These are phyloP conservation scores for Tricladium varicosporioides DNA, from an alignment of 2,329 filamentous ascomycete species.

Conservation along the genomic window DNA sequence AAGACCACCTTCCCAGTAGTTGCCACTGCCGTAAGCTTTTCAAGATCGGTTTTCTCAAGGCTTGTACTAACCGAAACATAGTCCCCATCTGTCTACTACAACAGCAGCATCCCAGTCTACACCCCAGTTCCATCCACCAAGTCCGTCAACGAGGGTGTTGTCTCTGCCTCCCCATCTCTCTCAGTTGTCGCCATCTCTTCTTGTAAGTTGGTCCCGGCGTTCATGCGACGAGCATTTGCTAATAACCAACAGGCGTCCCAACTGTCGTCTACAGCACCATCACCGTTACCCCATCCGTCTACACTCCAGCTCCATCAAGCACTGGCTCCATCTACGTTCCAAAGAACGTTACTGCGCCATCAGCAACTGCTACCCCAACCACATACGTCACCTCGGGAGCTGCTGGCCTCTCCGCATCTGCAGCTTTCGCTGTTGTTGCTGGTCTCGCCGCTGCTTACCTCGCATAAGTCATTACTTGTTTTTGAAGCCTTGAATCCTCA, in stretches of 20 bases:
- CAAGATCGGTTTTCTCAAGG: not conserved
- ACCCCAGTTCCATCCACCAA: slow-evolving; percentile 9
- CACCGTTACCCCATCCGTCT: slow-evolving; percentile 24
- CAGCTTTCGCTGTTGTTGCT: slow-evolving; percentile 31
- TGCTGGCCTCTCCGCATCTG: slow-evolving; percentile 30
- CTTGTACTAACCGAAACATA: slow-evolving; percentile 14
- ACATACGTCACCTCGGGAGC: slow-evolving; percentile 28
- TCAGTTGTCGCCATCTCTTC: slow-evolving; percentile 25
- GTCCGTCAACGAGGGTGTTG: not conserved
- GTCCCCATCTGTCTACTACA: slow-evolving; percentile 16
- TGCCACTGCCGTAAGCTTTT: not conserved
- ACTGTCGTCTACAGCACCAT: slow-evolving; percentile 26
- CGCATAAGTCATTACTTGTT: slow-evolving; percentile 30
- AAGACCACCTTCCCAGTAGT: slow-evolving; percentile 24
- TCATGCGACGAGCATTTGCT: not conserved
- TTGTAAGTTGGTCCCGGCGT: slow-evolving; percentile 2
- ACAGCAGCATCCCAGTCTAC: slow-evolving; percentile 15
- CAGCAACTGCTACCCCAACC: slow-evolving; percentile 16
- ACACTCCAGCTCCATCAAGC: slow-evolving; percentile 10
- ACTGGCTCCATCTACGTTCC: slow-evolving; percentile 9
- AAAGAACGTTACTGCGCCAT: slow-evolving; percentile 19
- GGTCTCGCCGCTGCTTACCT: slow-evolving; percentile 32
- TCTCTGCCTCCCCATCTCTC: slow-evolving; percentile 19
- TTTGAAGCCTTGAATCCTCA: slow-evolving; percentile 24
- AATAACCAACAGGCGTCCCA: slow-evolving; percentile 10